Evolutionary conservation across 2,329 filamentous ascomycete species (phyloP), one percentile per base, ranked within the genome.

Genomic region (Fusarium sterilihyphosum): DNA sequence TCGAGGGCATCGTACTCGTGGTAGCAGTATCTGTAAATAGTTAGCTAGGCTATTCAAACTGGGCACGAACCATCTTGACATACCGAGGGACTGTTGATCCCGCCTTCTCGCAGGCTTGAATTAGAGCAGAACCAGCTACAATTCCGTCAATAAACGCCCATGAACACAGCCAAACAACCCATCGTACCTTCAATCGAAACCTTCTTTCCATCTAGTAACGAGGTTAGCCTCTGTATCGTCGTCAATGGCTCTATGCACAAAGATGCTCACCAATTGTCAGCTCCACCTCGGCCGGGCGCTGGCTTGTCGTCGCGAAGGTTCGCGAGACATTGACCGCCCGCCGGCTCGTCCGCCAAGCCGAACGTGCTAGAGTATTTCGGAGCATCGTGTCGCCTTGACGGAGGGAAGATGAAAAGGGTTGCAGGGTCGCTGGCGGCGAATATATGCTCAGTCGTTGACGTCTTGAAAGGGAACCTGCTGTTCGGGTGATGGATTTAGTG

Each of bases 71-170:
- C 67, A 44, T 62, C 65, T 75, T 37, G 49, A 81, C 88, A 80
- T 85, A 94, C 93, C 93, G 95, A 78, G 96, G 96, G 81, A 98
- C 89, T 73, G 93, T 96, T 77, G 89, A 90, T 81, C 96, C 96
- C 76, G 96, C 96, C 88, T 99, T 98, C 87, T 99, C 96, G 88
- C 96, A 99, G 82, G 96, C 96, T 88, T 99, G 96, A 83, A 99
- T 99, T 80, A 99, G 90, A 81, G 96, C 96, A 79, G 96, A 96
- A 77, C 96, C 96, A 85, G 96, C 96, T 98, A 83, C 84, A 80
- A 77, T 79, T 57, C 69, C 63, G 82, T 88, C 80, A 88, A 82
- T 76, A 78, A 65, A 71, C 44, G 57, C 59, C 61, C 74, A 49
- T 46, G 24, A 61, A 63, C 47, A 73, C 62, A 57, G 37, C 70